Evolutionary conservation across 2,329 filamentous ascomycete genomes (phyloP).

Genomic region (Furcasterigmium furcatum): DNA sequence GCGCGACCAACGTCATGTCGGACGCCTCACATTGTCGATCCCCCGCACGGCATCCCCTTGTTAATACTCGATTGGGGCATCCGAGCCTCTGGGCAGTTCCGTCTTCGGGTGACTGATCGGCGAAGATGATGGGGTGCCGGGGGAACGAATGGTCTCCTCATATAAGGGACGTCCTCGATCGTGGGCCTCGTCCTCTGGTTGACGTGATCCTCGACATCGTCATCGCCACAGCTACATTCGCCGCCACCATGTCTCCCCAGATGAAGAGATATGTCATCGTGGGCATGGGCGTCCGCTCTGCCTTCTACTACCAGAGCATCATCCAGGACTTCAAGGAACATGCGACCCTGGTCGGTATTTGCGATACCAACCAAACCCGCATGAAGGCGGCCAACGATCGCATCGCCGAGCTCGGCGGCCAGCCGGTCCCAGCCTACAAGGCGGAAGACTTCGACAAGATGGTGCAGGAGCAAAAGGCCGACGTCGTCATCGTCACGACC

Average conservation of each 20-base stretch:
- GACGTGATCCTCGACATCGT: too few relatives aligned
- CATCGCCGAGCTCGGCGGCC: slow-evolving; percentile 27
- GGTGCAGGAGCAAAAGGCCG: slow-evolving; percentile 39
- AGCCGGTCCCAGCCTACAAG: slow-evolving; percentile 36
- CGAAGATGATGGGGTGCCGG: too few relatives aligned
- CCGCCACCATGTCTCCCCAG: background rate
- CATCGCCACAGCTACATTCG: background rate
- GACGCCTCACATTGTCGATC: too few relatives aligned
- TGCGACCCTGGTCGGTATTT: slow-evolving; percentile 36
- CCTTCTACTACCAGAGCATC: slow-evolving; percentile 41
- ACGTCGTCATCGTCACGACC: slow-evolving; percentile 45
- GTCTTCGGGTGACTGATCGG: too few relatives aligned
- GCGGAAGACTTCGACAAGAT: slow-evolving; percentile 41
- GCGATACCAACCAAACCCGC: slow-evolving; percentile 42
- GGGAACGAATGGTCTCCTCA: too few relatives aligned
- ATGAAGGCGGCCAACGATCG: slow-evolving; percentile 37
- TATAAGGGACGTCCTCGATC: too few relatives aligned
- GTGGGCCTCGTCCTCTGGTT: too few relatives aligned
- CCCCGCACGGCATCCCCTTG: too few relatives aligned
- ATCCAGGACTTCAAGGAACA: slow-evolving; percentile 32
- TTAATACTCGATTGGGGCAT: too few relatives aligned
- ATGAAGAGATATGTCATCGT: slow-evolving; percentile 31
- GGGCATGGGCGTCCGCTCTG: slow-evolving; percentile 38
- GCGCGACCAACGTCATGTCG: too few relatives aligned
- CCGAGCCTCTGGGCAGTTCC: too few relatives aligned